Percentiles rank a stretch among this genome's conserved stretches.
Evolutionary conservation across 2,329 filamentous ascomycete genomes (phyloP).

Genomic region (Aspergillus sp.): DNA sequence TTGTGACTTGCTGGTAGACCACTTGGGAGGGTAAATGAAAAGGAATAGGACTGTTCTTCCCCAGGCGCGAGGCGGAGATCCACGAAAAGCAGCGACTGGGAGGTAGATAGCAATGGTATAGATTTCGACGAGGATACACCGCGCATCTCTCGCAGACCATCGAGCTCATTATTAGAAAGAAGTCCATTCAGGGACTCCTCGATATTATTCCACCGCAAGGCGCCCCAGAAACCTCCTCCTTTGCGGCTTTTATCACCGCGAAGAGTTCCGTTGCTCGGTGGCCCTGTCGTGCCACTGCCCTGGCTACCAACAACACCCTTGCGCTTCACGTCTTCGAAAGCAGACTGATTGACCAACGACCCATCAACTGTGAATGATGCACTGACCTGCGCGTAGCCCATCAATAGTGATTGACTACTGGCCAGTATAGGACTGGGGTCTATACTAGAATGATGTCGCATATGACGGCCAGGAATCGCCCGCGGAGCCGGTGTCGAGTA

Average conservation of each 20-base stretch:
- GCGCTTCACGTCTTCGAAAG: slow-evolving; percentile 92
- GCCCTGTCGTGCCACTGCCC: slow-evolving; percentile 61
- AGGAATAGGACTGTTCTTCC: slow-evolving; percentile 80
- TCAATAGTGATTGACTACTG: slow-evolving; percentile 69
- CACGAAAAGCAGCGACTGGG: slow-evolving; percentile 92
- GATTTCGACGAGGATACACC: slow-evolving; percentile 76
- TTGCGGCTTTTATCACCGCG: slow-evolving; percentile 43
- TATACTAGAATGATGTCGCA: slow-evolving; percentile 40
- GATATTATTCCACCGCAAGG: slow-evolving; percentile 80
- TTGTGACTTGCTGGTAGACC: slow-evolving; percentile 86
- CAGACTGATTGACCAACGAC: slow-evolving; percentile 76
- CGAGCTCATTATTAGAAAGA: slow-evolving; percentile 76
- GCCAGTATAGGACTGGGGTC: slow-evolving; percentile 15
- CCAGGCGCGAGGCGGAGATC: slow-evolving; percentile 80
- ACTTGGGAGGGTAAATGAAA: slow-evolving; percentile 74
- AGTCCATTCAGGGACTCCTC: slow-evolving; percentile 82
- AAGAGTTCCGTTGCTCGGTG: slow-evolving; percentile 49
- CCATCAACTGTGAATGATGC: slow-evolving; percentile 89
- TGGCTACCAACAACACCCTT: slow-evolving; percentile 85
- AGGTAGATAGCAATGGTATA: slow-evolving; percentile 85
- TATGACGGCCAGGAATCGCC: slow-evolving; percentile 30
- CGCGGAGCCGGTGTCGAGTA: slow-evolving; percentile 47
- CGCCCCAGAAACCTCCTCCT: slow-evolving; percentile 68
- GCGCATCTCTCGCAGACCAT: slow-evolving; percentile 92
- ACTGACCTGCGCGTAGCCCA: slow-evolving; percentile 93